Conservation (phyloP, 139 green algal species). For the Chlorella sp. region DNA sequence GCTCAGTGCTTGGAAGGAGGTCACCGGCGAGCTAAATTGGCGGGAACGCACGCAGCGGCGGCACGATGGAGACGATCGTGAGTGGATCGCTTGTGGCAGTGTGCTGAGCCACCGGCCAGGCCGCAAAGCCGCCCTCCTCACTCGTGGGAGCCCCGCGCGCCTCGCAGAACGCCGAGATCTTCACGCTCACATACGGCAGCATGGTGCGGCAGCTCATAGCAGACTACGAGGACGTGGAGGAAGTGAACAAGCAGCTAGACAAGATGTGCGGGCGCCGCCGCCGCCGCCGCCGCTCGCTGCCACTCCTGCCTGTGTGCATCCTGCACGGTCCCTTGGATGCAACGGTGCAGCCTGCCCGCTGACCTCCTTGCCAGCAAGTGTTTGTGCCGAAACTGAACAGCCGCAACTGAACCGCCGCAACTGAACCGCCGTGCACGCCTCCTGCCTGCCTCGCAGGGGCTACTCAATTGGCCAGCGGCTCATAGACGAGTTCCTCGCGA, state of each 20-base stretch:
- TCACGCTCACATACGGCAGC: constrained; percentile 96
- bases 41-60: too few species aligned
- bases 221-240: constrained; percentile 93
- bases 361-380: background rate
- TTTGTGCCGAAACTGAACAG: background rate
- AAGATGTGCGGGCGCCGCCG: constrained; percentile 73
- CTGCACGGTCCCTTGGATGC: background rate
- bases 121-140: background rate
- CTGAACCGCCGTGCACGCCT: background rate
- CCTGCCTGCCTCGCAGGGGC: constrained; percentile 63
- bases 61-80: constrained; percentile 31
- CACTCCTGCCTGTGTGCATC: too few species aligned
- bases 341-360: background rate
- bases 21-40: too few species aligned
- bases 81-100: background rate
- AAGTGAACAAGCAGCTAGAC: constrained; percentile 97
- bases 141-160: background rate
- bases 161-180: constrained; percentile 92
- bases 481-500: constrained; percentile 96
- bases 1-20: too few species aligned
- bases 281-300: background rate
- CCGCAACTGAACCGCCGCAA: background rate
- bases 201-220: constrained; percentile 95
- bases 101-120: background rate
- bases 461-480: constrained; percentile 95